A percentile compares a stretch with the other conserved stretches of the same genome.
phyloP scores from a whole-genome alignment of 2,329 filamentous ascomycete genomes.

The Penicillium sp. region DNA sequence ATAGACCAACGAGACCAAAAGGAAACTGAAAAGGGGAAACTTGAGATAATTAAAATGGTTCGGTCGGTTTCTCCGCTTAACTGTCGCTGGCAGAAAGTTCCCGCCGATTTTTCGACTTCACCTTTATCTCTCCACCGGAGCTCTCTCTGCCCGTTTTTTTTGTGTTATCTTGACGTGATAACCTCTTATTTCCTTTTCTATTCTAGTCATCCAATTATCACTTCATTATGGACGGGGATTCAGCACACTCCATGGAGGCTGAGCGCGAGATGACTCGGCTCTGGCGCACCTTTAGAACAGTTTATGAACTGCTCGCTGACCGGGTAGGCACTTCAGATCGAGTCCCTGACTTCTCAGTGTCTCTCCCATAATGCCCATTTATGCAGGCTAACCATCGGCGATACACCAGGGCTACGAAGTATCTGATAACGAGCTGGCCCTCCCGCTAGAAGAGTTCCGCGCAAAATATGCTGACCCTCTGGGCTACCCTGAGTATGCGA shows the following conservation, averaged over 20 bases:
- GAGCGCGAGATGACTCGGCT: conserved; percentile 59
- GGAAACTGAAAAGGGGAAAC: conserved; percentile 23
- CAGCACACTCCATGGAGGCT: conserved; percentile 37
- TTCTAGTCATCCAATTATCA: not conserved
- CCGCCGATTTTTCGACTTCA: conserved; percentile 26
- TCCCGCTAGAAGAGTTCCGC: conserved; percentile 80
- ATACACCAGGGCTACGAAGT: conserved; percentile 80
- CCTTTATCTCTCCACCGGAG: conserved; percentile 14
- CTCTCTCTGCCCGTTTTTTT: conserved; percentile 7
- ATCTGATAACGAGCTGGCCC: conserved; percentile 81
- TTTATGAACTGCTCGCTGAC: conserved; percentile 92
- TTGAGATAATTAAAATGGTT: conserved; percentile 25
- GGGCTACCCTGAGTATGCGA: conserved; percentile 70
- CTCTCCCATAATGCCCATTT: conserved; percentile 6
- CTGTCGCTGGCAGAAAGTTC: conserved; percentile 27
- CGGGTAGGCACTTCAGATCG: conserved; percentile 58
- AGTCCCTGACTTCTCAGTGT: not conserved
- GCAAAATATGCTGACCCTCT: conserved; percentile 67
- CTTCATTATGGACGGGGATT: conserved; percentile 42
- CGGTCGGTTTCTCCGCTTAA: conserved; percentile 29
- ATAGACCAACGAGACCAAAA: conserved; percentile 14
- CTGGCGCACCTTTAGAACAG: conserved; percentile 91
- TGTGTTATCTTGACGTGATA: not conserved
- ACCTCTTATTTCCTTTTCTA: not conserved
- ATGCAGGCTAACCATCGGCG: conserved; percentile 18